Evolutionary conservation across 306 rosid species (phyloP), one percentile per base, ranked within the genome.

Genomic region (Citrullus colocynthis): DNA sequence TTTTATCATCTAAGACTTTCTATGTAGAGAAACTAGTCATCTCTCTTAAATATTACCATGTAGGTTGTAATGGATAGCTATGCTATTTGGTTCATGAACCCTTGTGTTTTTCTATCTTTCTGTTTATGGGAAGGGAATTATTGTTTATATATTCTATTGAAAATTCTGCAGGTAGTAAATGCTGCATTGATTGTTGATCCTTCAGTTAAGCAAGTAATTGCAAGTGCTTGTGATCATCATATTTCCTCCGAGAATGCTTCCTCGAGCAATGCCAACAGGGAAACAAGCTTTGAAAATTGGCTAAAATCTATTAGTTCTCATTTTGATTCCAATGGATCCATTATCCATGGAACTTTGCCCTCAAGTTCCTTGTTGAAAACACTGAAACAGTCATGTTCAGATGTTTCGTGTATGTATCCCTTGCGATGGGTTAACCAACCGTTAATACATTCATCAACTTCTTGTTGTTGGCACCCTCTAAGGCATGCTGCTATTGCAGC

Each of bases 121-220:
- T 2, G 54, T 48, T 44, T 44, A 3, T 41, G 11, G 10, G 54
- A 69, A 69, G 30, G 17, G 12, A 48, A 44, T 10, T 44, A 42
- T 6, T 36, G 74, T 39, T 66, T 39, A 69, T 2, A 41, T 69
- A n/a, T 69, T 44, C 10, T 72, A 34, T 30, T 59, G 63, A 45
- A 48, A 62, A 63, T 5, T 67, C 9, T 82, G 67, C 84, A 95
- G 97, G 88, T 87, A 56, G 91, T 88, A 82, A 95, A 92, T 85
- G 95, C 97, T 45, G 97, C 98, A 34, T 89, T 92, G 79, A 89
- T 95, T 78, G 93, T 95, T 81, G 98, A 95, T 85, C 98, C 98
- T 76, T 92, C 87, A 16, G 79, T 61, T 84, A 87, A 85, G 83
- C 87, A 79, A 76, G 85, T 88, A 51, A 88, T 95, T 80, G 84